Conservation (phyloP, 441 rosid species). For the Gossypium trilobum region DNA sequence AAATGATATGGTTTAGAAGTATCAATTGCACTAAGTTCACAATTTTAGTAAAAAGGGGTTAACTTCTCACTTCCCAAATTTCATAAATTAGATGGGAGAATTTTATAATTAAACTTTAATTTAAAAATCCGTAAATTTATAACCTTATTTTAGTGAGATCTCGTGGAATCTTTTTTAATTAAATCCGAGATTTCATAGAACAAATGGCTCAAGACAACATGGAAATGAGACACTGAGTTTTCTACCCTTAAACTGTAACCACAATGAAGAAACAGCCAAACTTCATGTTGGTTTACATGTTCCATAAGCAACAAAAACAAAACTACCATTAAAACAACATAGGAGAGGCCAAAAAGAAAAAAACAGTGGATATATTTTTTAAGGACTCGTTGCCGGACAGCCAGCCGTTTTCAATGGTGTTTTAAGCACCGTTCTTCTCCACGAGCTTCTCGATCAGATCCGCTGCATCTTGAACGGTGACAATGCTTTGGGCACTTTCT, state of each 20-base stretch:
- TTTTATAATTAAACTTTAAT: no score
- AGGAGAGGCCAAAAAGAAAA: background rate
- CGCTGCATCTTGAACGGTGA: slow-evolving; percentile 70
- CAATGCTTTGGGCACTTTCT: slow-evolving; percentile 56
- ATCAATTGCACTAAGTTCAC: no score
- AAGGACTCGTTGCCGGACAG: background rate
- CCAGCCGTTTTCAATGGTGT: background rate
- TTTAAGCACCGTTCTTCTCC: slow-evolving; percentile 22
- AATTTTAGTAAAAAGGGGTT: no score
- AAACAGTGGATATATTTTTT: background rate
- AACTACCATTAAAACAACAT: background rate
- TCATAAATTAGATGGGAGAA: no score
- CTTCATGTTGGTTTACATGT: background rate
- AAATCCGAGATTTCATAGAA: background rate
- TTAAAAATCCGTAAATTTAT: no score
- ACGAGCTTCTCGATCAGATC: slow-evolving; percentile 57
- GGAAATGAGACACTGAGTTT: background rate
- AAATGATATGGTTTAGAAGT: no score
- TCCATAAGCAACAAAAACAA: slow-evolving; percentile 7
- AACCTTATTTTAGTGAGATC: no score
- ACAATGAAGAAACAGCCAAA: slow-evolving; percentile 1
- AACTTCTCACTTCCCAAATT: no score
- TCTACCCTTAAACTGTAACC: background rate
- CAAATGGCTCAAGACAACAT: background rate
- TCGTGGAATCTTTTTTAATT: no score